Base-by-base conservation (phyloP, 768 basidiomycete genomes). In the Tricholoma sp. region DNA sequence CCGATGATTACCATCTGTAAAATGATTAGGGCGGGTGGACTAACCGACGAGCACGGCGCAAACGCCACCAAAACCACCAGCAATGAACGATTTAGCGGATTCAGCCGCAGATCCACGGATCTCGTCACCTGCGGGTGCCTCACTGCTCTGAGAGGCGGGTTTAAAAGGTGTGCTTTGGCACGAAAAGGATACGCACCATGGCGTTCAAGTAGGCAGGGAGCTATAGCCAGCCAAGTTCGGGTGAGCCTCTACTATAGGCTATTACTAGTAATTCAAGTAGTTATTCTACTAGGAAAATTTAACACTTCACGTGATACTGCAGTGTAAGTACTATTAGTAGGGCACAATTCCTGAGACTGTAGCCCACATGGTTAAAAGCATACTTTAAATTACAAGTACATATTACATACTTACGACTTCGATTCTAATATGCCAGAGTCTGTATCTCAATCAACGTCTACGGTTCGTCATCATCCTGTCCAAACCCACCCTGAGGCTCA, bases 11-110 rank as follows among this genome's bases (percentile, higher is more conserved):
- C 45, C 43, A 45, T 41, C 21, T 2, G 29, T 32, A 41, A 14
- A 50, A 29, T 43, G 34, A 52, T 14, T 21, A 34, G 60, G 24
- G 5, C 31, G 50, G 32, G 21, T 37, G 18, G 29, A 79, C 91
- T 66, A 57, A 94, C 94, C 94, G 59, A 97, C 94, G 22, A 96
- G 79, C 12, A 97, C 95, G 31, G 89, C 90, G 60, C 83, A 78
- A 54, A 86, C 76, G 61, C 97, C 97, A 59, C 97, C 97, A 63
- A 91, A 88, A 37, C 97, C 97, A 62, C 97, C 97, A 31, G 94
- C 84, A 54, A 96, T 78, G 75, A 99, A 98, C 3, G 93, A 84
- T 74, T 97, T 98, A 57, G 69, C 71, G 45, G 76, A 78, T 50
- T 82, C 80, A 37, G 74, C 65, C 5, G 77, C 78, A 34, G 79